phyloP scores from a whole-genome alignment of 345 rosid genomes.

The Erysimum cheiranthoides region DNA sequence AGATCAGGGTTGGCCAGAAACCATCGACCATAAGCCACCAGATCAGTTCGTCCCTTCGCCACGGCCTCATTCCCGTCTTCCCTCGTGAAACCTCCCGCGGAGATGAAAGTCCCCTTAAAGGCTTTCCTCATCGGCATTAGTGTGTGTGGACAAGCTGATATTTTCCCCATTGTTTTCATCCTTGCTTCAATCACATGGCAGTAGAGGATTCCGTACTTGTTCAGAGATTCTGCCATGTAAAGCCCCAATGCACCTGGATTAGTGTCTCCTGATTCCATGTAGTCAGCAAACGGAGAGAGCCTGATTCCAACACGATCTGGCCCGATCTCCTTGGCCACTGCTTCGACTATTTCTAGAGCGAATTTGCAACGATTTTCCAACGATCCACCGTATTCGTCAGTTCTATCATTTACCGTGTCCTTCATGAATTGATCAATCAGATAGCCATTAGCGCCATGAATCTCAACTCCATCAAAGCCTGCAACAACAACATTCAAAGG shows the following conservation, averaged over 20 bases:
- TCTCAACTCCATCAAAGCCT: slow-evolving; percentile 88
- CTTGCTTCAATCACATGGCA: slow-evolving; percentile 79
- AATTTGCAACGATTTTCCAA: slow-evolving; percentile 70
- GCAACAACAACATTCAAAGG: slow-evolving; percentile 29
- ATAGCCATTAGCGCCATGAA: slow-evolving; percentile 79
- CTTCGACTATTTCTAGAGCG: slow-evolving; percentile 68
- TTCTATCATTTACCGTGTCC: slow-evolving; percentile 74
- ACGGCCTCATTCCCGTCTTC: slow-evolving; percentile 62
- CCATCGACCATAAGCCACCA: slow-evolving; percentile 63
- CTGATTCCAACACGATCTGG: slow-evolving; percentile 76
- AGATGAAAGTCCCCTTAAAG: slow-evolving; percentile 69
- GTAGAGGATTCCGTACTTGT: slow-evolving; percentile 61
- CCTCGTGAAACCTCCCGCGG: slow-evolving; percentile 61
- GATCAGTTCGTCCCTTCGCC: slow-evolving; percentile 56
- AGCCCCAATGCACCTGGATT: slow-evolving; percentile 65
- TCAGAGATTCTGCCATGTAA: slow-evolving; percentile 66
- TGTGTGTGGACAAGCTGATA: slow-evolving; percentile 40
- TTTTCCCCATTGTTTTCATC: slow-evolving; percentile 50
- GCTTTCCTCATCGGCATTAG: slow-evolving; percentile 67
- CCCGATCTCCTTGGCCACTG: slow-evolving; percentile 68
- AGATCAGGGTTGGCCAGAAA: slow-evolving; percentile 80
- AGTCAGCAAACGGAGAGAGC: slow-evolving; percentile 64
- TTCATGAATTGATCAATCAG: slow-evolving; percentile 75
- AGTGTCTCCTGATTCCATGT: slow-evolving; percentile 64
- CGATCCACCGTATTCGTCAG: slow-evolving; percentile 75